phyloP scores from a whole-genome alignment of 345 rosid species.

The Cochlearia excelsa region DNA sequence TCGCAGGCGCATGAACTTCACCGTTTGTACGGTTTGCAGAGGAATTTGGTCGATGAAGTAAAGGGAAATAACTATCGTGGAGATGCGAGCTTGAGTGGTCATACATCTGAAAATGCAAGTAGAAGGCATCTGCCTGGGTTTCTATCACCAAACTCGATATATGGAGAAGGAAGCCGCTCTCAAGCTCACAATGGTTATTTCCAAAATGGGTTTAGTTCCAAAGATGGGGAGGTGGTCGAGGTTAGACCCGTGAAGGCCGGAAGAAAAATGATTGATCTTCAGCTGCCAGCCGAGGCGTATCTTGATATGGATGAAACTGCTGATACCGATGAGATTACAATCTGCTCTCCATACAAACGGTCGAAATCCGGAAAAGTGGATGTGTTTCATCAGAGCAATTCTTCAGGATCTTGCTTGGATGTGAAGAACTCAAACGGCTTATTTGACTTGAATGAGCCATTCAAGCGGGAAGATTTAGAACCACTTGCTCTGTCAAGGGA shows the following conservation, averaged over 20 bases:
- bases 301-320: neutral
- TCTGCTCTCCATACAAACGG: neutral
- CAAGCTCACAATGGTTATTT: slow-evolving; percentile 53
- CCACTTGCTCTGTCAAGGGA: slow-evolving; percentile 31
- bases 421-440: slow-evolving; percentile 41
- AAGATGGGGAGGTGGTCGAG: slow-evolving; percentile 54
- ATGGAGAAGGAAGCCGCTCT: slow-evolving; percentile 44
- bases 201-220: slow-evolving; percentile 52
- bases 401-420: slow-evolving; percentile 41
- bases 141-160: slow-evolving; percentile 46
- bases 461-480: slow-evolving; percentile 40
- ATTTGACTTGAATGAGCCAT: slow-evolving; percentile 83
- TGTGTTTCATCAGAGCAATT: slow-evolving; percentile 14
- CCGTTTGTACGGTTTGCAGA: slow-evolving; percentile 60
- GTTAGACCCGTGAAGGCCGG: slow-evolving; percentile 71
- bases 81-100: slow-evolving; percentile 25
- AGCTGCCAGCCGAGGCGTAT: slow-evolving; percentile 74
- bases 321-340: neutral
- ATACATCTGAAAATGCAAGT: slow-evolving; percentile 36
- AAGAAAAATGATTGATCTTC: slow-evolving; percentile 81
- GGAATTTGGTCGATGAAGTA: slow-evolving; percentile 55
- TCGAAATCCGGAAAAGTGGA: slow-evolving; percentile 32
- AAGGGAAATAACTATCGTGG: slow-evolving; percentile 35
- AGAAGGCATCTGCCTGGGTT: slow-evolving; percentile 57
- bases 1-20: slow-evolving; percentile 52